phyloP scores from a whole-genome alignment of 805 yeast species.

The Metschnikowia gelsemii region DNA sequence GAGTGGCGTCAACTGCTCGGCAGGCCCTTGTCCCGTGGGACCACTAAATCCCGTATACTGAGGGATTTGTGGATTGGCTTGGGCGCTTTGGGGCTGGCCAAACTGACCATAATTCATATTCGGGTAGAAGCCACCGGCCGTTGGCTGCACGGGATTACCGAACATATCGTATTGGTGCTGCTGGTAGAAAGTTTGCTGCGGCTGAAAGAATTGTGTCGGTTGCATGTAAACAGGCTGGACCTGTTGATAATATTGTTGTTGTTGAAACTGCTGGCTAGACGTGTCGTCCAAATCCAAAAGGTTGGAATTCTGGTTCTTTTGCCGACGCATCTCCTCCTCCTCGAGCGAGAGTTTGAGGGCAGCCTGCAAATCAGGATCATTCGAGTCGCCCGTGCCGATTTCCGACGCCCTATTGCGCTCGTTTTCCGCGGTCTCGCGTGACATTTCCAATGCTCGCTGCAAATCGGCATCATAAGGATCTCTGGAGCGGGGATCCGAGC shows the following conservation, averaged over 20 bases:
- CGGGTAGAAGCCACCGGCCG: constrained; percentile 56
- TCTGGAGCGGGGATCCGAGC: constrained; percentile 5
- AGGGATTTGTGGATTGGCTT: constrained; percentile 32
- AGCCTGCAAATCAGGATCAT: constrained; percentile 64
- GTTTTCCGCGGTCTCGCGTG: constrained; percentile 78
- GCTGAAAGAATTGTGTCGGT: constrained; percentile 17
- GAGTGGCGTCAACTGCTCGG: constrained; percentile 47
- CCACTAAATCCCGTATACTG: constrained; percentile 22
- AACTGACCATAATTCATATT: constrained; percentile 30
- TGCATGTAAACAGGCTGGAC: constrained; percentile 14
- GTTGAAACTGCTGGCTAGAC: constrained; percentile 19
- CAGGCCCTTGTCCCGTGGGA: constrained; percentile 13
- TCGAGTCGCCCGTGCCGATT: constrained; percentile 45
- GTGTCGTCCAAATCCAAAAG: constrained; percentile 54
- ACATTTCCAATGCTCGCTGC: constrained; percentile 75
- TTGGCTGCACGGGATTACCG: constrained; percentile 61
- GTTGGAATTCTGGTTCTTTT: constrained; percentile 37
- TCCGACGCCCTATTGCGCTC: constrained; percentile 53
- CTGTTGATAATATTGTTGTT: constrained; percentile 22
- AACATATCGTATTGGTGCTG: constrained; percentile 54
- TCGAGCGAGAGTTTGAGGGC: constrained; percentile 73
- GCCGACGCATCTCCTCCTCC: constrained; percentile 68
- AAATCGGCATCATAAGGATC: constrained; percentile 71
- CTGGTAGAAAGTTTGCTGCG: constrained; percentile 23
- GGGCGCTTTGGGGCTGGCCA: constrained; percentile 32